Evolutionary conservation across 2,329 filamentous ascomycete species (phyloP).

Genomic region (Fusarium marasasianum): DNA sequence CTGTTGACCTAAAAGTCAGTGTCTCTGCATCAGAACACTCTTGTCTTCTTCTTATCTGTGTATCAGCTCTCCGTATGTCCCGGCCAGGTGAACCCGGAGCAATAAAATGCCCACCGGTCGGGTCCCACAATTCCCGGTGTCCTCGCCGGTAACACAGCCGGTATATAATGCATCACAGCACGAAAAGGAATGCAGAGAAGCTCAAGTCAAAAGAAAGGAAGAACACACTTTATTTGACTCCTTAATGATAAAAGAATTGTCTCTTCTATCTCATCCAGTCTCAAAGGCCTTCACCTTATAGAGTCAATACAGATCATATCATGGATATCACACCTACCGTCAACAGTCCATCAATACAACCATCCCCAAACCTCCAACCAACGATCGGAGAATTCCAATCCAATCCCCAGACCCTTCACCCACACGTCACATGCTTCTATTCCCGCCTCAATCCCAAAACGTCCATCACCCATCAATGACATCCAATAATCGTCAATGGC

Average conservation of each 20-base stretch:
- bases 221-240: fast-evolving
- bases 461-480: not conserved
- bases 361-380: not conserved
- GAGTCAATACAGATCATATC: not conserved
- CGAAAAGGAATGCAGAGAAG: not conserved
- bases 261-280: too few species aligned
- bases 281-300: too few species aligned
- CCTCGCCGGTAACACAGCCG: not conserved
- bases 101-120: not conserved
- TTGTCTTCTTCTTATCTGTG: not conserved
- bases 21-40: too few species aligned
- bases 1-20: not conserved
- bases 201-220: not conserved
- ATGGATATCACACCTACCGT: not conserved
- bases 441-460: slow-evolving; percentile 9
- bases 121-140: not conserved
- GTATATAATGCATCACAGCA: not conserved
- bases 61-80: not conserved
- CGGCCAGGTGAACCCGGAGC: not conserved
- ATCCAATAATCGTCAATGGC: slow-evolving; percentile 22
- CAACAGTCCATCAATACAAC: not conserved
- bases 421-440: not conserved
- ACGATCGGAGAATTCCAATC: not conserved
- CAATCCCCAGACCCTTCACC: not conserved
- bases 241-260: fast-evolving